A percentile compares a stretch with the other conserved stretches of the same genome.
These are phyloP conservation scores for Tetrahymena malaccensis DNA, from an alignment of 73 alveolate genomes.

Conservation along the genomic window DNA sequence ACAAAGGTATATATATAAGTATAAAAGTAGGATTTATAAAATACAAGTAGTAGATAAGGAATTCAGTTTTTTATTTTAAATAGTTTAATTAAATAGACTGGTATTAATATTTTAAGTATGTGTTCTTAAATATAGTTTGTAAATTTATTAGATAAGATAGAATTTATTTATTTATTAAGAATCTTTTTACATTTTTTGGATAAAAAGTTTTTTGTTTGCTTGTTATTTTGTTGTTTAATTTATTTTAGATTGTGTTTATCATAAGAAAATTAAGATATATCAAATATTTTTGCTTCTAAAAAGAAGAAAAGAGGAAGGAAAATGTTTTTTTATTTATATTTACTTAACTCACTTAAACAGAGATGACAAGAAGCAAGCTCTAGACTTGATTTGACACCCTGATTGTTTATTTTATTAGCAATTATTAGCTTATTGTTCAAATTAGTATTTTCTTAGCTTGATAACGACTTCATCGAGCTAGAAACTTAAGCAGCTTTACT, in stretches of 20 bases:
- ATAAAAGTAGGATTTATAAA: neutral
- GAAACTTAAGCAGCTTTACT: neutral
- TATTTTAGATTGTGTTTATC: neutral
- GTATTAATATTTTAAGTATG: too few species aligned
- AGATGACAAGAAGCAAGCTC: neutral
- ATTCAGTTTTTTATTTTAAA: too few species aligned
- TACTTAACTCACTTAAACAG: neutral
- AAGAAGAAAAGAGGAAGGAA: neutral
- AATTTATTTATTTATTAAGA: too few species aligned
- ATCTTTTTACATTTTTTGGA: neutral
- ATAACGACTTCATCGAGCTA: neutral
- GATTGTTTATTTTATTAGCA: neutral
- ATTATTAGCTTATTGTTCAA: neutral
- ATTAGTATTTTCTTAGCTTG: neutral
- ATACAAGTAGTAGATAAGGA: neutral
- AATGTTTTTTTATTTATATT: neutral
- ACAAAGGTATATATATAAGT: neutral
- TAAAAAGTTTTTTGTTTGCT: neutral
- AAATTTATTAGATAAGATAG: neutral
- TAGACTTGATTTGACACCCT: neutral
- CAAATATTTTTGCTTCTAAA: too few species aligned
- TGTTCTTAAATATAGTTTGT: neutral
- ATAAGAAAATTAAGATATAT: too few species aligned
- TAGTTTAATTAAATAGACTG: neutral
- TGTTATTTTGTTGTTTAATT: too few species aligned